Percentiles rank a stretch among this genome's conserved stretches.
These are phyloP conservation scores for Helminthosporium solani DNA, from an alignment of 2,329 filamentous ascomycete species.

Conservation along the genomic window DNA sequence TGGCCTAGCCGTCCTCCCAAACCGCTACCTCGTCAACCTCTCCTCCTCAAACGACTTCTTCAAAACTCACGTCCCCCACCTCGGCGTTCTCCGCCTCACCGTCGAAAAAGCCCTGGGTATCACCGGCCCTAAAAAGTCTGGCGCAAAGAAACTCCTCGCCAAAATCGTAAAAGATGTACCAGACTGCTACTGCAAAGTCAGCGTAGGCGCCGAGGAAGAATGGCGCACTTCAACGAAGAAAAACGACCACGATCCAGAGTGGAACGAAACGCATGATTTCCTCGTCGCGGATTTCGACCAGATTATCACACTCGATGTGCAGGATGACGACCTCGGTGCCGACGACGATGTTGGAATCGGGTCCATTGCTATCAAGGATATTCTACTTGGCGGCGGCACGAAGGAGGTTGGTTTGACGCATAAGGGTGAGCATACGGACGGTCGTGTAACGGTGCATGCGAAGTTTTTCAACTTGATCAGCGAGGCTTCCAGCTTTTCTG, in stretches of 20 bases:
- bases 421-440: constrained; percentile 42
- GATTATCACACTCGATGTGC: constrained; percentile 43
- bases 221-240: constrained; percentile 50
- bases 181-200: constrained; percentile 51
- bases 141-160: constrained; percentile 43
- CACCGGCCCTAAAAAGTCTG: constrained; percentile 42
- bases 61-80: constrained; percentile 48
- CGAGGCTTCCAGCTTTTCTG: constrained; percentile 36
- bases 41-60: constrained; percentile 51
- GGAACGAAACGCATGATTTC: constrained; percentile 54
- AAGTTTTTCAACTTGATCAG: constrained; percentile 47
- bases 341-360: constrained; percentile 51
- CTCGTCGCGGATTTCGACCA: constrained; percentile 51
- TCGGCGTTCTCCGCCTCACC: constrained; percentile 49
- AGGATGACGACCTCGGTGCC: constrained; percentile 47
- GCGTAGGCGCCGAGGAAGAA: constrained; percentile 46
- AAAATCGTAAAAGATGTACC: constrained; percentile 51
- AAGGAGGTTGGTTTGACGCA: constrained; percentile 45
- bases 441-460: constrained; percentile 41
- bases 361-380: constrained; percentile 44
- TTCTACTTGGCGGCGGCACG: constrained; percentile 46
- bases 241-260: constrained; percentile 47
- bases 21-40: constrained; percentile 53
- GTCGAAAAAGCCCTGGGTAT: constrained; percentile 45
- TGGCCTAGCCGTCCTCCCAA: constrained; percentile 51